Evolutionary conservation across 2,329 filamentous ascomycete species (phyloP), one percentile per base, ranked within the genome.

Genomic region (Ophiostoma quercus): DNA sequence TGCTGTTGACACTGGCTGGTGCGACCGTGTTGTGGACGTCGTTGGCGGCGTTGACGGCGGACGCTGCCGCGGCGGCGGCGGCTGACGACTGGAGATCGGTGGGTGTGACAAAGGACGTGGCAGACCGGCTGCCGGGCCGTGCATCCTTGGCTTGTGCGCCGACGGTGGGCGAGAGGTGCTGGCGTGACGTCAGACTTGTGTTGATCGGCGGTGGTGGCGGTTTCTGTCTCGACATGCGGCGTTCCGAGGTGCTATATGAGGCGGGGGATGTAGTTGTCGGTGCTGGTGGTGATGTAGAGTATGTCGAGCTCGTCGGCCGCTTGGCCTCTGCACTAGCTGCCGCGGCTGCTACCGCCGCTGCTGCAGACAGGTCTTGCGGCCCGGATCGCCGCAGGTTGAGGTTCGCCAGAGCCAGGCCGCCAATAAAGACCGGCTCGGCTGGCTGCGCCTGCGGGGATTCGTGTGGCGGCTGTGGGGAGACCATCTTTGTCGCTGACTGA

Each of bases 351-450:
- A 71, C 12, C 67, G 73, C 68, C 75, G 76, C 32, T 68, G 73
- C 73, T 11, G 67, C 69, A 39, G 69, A 68, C 4, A 71, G 68
- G 11, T 74, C 73, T 60, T 76, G 73, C 5, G 71, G 63, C 19
- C 80, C 47, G 2, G 32, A 32, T 62, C 81, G 80, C 25, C 81
- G 81, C 65, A 84, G 83, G 66, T 87, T 85, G 72, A 84, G 83
- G 66, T 87, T 85, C 72, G 80, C 79, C 71, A 87, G 76, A 3
- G 85, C 84, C 14, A 85, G 76, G 2, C 85, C 85, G 19, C 85
- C 85, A 67, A 87, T 83, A 74, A 87, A 87, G 14, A 82, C 79
- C 1, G 80, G 79, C 32, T 80, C 70, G 43, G 39, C 78, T 19
- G 65, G 7, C 77, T 80, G 68, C 81, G 77, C 3, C 77, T 76